These are phyloP conservation scores for Trypanosoma boissoni DNA, from an alignment of 208 protist species.

Conservation along the genomic window DNA sequence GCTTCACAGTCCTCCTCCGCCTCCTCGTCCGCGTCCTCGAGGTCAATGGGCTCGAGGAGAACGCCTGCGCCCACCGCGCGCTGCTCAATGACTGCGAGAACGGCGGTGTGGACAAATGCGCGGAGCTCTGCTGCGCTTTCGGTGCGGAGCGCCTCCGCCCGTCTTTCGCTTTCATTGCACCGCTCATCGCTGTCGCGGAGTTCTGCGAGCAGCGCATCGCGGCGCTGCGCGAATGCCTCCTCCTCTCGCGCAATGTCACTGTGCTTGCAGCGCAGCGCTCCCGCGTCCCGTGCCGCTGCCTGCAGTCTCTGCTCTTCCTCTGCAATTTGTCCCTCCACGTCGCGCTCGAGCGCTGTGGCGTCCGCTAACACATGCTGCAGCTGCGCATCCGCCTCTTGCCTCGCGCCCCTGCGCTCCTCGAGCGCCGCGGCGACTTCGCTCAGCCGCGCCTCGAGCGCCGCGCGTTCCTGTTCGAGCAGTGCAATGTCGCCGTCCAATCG, in stretches of 20 bases:
- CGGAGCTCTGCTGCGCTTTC: no score
- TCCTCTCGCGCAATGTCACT: slow-evolving; percentile 12
- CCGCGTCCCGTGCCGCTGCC: slow-evolving; percentile 9
- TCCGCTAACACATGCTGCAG: slow-evolving; percentile 14
- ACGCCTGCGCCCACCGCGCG: no score
- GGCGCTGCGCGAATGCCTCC: no score
- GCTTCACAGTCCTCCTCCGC: not conserved
- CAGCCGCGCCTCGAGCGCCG: slow-evolving; percentile 27
- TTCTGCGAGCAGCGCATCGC: slow-evolving; percentile 6
- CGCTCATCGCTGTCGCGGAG: no score
- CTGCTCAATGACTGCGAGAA: no score
- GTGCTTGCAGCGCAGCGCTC: slow-evolving; percentile 7
- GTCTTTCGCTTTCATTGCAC: no score
- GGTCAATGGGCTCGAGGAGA: no score
- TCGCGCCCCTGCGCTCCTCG: not conserved
- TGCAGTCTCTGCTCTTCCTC: slow-evolving; percentile 23
- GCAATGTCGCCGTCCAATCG: slow-evolving; percentile 13
- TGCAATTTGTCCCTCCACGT: slow-evolving; percentile 18
- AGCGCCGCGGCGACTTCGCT: not conserved
- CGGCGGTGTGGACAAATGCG: no score
- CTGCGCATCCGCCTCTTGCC: slow-evolving; percentile 8
- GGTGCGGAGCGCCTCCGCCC: no score
- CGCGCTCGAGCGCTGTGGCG: slow-evolving; percentile 21
- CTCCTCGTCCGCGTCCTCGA: not conserved
- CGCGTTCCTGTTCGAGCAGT: slow-evolving; percentile 27